A percentile compares a stretch with the other conserved stretches of the same genome.
Evolutionary conservation across 1,139 yeast species (phyloP).

Genomic region (Suhomyces taliae): DNA sequence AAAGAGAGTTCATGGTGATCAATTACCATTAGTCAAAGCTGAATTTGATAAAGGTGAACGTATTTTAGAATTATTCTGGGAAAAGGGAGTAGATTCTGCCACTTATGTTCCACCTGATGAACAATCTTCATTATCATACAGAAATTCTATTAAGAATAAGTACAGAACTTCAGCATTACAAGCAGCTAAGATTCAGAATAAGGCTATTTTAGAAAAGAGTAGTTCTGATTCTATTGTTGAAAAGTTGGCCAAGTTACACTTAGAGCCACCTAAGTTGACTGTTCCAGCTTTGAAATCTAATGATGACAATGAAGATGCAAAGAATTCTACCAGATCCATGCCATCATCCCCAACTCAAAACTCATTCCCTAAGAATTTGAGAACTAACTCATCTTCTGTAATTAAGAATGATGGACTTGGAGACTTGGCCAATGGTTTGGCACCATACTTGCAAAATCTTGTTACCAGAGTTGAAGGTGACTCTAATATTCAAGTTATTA

Average conservation of each 20-base stretch:
- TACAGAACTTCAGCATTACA: slow-evolving; percentile 69
- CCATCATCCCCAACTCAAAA: slow-evolving; percentile 31
- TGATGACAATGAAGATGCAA: slow-evolving; percentile 8
- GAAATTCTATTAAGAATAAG: slow-evolving; percentile 76
- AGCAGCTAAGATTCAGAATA: slow-evolving; percentile 61
- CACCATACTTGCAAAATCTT: slow-evolving; percentile 57
- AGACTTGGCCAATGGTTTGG: slow-evolving; percentile 38
- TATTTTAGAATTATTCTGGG: slow-evolving; percentile 86
- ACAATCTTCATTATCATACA: slow-evolving; percentile 69
- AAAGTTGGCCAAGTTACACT: slow-evolving; percentile 50
- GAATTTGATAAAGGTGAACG: slow-evolving; percentile 77
- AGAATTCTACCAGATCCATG: slow-evolving; percentile 24
- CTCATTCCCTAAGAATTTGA: slow-evolving; percentile 24
- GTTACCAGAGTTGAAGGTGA: slow-evolving; percentile 63
- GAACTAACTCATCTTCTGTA: slow-evolving; percentile 28
- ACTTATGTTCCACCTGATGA: slow-evolving; percentile 90
- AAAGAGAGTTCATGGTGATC: slow-evolving; percentile 97
- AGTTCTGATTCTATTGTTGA: slow-evolving; percentile 45
- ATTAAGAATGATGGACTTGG: slow-evolving; percentile 17
- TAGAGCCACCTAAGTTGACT: slow-evolving; percentile 52
- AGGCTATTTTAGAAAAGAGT: slow-evolving; percentile 30
- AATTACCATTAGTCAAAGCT: slow-evolving; percentile 86
- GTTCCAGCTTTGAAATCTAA: slow-evolving; percentile 31
- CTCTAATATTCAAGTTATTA: slow-evolving; percentile 70
- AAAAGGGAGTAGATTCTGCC: slow-evolving; percentile 85